Base-by-base conservation (phyloP, 257 asterid genomes). In the Lavandula angustifolia region DNA sequence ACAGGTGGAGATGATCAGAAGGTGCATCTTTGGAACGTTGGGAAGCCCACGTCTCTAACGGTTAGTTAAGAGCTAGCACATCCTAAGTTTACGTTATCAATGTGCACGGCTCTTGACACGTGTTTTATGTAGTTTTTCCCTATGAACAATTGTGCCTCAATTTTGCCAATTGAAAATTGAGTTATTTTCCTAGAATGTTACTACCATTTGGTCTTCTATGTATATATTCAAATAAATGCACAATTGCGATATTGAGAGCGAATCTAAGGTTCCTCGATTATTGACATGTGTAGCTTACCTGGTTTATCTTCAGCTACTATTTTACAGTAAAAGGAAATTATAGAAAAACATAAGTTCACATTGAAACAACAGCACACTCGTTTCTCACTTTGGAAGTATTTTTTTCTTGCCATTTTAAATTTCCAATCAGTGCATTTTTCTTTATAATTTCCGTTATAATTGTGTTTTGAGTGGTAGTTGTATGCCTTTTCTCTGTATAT, bases 1-100 rank as follows among this genome's bases (percentile, higher is more conserved):
- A 94, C 99, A 18, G 99, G 99, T 31, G 99, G 97, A 71, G 99
- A 94, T 86, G 99, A 94, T 90, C 92, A 87, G 57, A 78, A 76
- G 74, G 97, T 94, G 70, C 87, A 94, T 75, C 95, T 94, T 58
- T 94, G 99, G 99, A 84, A 92, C 7, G 85, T 87, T 53, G 99
- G 98, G 71, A 85, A 87, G 76, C 96, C 99, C 41, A 84, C 95
- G 22, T 80, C 95, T 53, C 69, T 84, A 16, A 60, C 66, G 86
- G 99, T 94, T 55, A 78, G 99, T 82, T 47, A 31, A 49, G 43
- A 53, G 14, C 27, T 64, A 66, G 11, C 58, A 33, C 6, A 32
- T 11, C 35, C 38, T 52, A 27, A 27, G 16, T 63, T 22, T 41
- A 38, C 38, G 7, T 35, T 44, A 27, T 53, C 18, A 18, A 12